Conservation (phyloP, 768 basidiomycete genomes). For the Goffeauzyma gilvescens region DNA sequence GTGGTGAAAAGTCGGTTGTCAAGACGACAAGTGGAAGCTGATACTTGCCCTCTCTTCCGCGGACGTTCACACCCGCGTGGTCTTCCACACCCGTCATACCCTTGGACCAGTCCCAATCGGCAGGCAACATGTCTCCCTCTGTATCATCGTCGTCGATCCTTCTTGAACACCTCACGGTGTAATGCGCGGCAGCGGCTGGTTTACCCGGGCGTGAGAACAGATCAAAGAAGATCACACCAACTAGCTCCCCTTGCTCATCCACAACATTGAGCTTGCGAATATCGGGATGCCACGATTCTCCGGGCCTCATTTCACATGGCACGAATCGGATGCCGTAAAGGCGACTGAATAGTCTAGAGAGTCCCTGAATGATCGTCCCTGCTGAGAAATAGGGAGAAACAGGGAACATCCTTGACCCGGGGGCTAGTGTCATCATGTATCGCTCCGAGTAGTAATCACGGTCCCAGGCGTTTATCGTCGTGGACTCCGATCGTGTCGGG, state of each 20-base stretch:
- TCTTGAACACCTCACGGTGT: constrained; percentile 86
- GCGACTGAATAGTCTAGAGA: constrained; percentile 70
- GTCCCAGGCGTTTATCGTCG: constrained; percentile 78
- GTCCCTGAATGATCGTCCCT: constrained; percentile 76
- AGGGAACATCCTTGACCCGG: constrained; percentile 38
- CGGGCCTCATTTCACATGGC: constrained; percentile 47
- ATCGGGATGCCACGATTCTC: constrained; percentile 75
- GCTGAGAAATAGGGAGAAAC: constrained; percentile 49
- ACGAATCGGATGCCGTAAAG: constrained; percentile 64
- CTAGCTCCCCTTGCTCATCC: constrained; percentile 64
- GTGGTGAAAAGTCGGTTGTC: constrained; percentile 63
- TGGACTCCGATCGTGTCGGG: background rate
- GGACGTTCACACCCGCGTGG: constrained; percentile 37
- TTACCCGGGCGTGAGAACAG: constrained; percentile 71
- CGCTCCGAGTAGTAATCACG: constrained; percentile 64
- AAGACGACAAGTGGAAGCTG: constrained; percentile 85
- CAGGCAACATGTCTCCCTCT: constrained; percentile 39
- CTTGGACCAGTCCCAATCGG: constrained; percentile 14
- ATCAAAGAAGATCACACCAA: constrained; percentile 92
- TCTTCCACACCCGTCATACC: constrained; percentile 24
- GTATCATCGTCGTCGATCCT: constrained; percentile 81
- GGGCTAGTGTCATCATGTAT: constrained; percentile 25
- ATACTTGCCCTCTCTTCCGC: constrained; percentile 47
- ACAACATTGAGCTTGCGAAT: constrained; percentile 85
- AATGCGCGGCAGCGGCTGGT: constrained; percentile 81